Percentiles rank a stretch among this genome's conserved stretches.
Conservation (phyloP, 176 grass and related monocot species). For the Raddia distichophylla region DNA sequence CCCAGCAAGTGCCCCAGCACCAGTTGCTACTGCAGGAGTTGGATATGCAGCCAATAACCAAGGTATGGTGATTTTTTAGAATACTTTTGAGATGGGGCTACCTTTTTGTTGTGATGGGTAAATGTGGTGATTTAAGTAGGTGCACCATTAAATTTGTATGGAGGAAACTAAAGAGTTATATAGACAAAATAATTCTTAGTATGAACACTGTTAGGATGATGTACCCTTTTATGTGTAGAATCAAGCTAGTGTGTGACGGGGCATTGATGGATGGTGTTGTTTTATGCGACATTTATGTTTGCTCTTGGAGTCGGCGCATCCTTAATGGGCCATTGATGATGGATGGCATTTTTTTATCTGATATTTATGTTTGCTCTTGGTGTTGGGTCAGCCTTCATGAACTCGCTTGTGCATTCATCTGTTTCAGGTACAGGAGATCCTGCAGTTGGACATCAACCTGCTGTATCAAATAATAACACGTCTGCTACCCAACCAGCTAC, state of each 20-base stretch:
- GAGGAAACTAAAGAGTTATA: not conserved
- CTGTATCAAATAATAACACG: conserved; percentile 66
- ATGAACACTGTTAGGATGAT: not conserved
- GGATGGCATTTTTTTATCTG: not conserved
- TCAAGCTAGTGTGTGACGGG: not conserved
- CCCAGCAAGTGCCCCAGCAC: conserved; percentile 58
- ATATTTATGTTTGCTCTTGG: conserved; percentile 27
- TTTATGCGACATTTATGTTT: conserved; percentile 29
- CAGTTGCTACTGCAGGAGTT: conserved; percentile 47
- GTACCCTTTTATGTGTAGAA: conserved; percentile 12
- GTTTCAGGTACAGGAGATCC: conserved; percentile 60
- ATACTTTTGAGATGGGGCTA: not conserved
- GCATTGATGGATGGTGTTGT: not conserved
- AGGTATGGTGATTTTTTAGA: conserved; percentile 55
- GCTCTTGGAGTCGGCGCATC: conserved; percentile 20
- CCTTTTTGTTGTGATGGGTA: not conserved
- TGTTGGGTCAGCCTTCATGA: conserved; percentile 38
- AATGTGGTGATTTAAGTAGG: not conserved
- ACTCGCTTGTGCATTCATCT: conserved; percentile 52
- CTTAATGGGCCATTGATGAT: conserved; percentile 31
- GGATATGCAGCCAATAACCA: conserved; percentile 57
- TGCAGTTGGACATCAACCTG: conserved; percentile 49
- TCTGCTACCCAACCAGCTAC: conserved; percentile 59
- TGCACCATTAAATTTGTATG: not conserved
- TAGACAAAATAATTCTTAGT: not conserved